These are phyloP conservation scores for Umbelopsis sp. DNA, from an alignment of 371 early-diverging fungal genomes.

Conservation along the genomic window DNA sequence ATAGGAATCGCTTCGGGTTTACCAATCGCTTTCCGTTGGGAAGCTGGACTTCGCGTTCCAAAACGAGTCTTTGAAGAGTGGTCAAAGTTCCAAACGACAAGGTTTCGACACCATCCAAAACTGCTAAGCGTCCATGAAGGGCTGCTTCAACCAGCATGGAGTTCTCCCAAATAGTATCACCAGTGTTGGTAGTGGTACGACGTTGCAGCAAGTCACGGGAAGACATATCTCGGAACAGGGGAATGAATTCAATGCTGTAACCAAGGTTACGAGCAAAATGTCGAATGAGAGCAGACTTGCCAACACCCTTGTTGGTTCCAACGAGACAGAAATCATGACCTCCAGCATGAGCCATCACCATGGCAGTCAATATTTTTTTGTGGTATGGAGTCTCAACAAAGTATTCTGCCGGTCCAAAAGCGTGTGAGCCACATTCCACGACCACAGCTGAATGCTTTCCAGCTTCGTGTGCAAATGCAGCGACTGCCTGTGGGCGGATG, in stretches of 20 bases:
- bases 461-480: slow-evolving; percentile 48
- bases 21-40: slow-evolving; percentile 76
- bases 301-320: slow-evolving; percentile 77
- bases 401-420: slow-evolving; percentile 55
- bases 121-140: slow-evolving; percentile 70
- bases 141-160: slow-evolving; percentile 79
- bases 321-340: slow-evolving; percentile 73
- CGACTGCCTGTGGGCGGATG: slow-evolving; percentile 39
- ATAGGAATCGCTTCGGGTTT: slow-evolving; percentile 58
- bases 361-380: slow-evolving; percentile 58
- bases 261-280: slow-evolving; percentile 75
- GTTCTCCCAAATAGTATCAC: slow-evolving; percentile 80
- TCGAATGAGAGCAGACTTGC: slow-evolving; percentile 75
- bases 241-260: slow-evolving; percentile 72
- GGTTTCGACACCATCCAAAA: slow-evolving; percentile 79
- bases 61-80: slow-evolving; percentile 68
- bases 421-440: slow-evolving; percentile 55
- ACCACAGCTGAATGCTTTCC: slow-evolving; percentile 36
- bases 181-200: slow-evolving; percentile 70
- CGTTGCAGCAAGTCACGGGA: slow-evolving; percentile 84
- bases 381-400: slow-evolving; percentile 80
- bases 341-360: slow-evolving; percentile 72
- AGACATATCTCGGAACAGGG: slow-evolving; percentile 85
- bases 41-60: slow-evolving; percentile 74
- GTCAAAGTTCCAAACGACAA: slow-evolving; percentile 75